phyloP scores from a whole-genome alignment of 768 basidiomycete genomes.

The Terana coerulea region DNA sequence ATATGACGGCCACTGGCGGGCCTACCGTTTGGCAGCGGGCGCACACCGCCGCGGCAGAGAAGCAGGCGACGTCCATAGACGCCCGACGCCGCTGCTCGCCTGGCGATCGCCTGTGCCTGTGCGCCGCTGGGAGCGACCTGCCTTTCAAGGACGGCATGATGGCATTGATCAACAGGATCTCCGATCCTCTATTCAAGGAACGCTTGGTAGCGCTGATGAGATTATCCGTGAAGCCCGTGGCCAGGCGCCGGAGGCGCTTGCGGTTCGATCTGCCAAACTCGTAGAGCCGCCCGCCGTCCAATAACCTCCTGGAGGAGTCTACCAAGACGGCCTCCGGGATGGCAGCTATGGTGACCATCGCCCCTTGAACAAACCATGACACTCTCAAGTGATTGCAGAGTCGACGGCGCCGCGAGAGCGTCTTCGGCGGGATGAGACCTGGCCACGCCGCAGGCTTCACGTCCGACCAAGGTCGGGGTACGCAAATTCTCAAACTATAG shows the following conservation, averaged over 20 bases:
- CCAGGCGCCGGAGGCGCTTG: not conserved
- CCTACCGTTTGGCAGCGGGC: too few relatives aligned
- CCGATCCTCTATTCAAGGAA: not conserved
- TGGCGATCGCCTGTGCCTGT: not conserved
- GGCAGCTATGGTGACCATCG: not conserved
- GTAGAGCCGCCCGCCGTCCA: not conserved
- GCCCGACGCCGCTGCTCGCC: not conserved
- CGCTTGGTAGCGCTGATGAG: not conserved
- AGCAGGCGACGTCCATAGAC: not conserved
- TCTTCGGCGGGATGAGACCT: not conserved
- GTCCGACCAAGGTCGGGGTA: too few relatives aligned
- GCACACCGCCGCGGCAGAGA: not conserved
- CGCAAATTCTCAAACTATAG: too few relatives aligned
- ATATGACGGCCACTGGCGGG: too few relatives aligned
- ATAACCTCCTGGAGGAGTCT: not conserved
- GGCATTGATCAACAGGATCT: not conserved
- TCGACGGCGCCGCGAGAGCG: not conserved
- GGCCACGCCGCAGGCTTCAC: too few relatives aligned
- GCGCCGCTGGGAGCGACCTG: not conserved
- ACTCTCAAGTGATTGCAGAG: not conserved
- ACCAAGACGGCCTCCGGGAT: not conserved
- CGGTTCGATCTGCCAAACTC: not conserved
- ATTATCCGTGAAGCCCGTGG: not conserved
- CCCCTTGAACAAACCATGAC: not conserved
- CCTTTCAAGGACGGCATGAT: not conserved